Conservation (phyloP, 305 asterid species). For the Solanum chacoense region DNA sequence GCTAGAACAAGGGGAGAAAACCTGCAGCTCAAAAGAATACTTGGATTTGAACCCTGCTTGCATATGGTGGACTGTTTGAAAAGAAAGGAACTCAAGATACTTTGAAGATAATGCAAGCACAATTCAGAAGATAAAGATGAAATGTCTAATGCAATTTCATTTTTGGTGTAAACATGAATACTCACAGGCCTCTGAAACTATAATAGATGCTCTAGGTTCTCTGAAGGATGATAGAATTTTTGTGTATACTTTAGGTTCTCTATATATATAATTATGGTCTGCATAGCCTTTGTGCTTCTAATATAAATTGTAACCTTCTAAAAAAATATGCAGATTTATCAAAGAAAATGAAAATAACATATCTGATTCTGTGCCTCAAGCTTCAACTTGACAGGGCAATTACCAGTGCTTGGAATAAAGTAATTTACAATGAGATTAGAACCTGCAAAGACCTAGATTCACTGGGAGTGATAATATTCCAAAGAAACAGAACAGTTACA, state of each 20-base stretch:
- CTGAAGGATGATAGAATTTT: neutral
- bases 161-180: neutral
- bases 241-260: neutral
- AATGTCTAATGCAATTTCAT: neutral
- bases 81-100: neutral
- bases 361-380: neutral
- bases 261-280: neutral
- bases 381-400: neutral
- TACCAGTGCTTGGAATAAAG: neutral
- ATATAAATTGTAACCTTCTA: neutral
- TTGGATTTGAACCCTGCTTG: neutral
- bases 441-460: neutral
- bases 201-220: neutral
- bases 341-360: neutral
- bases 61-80: neutral
- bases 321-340: neutral
- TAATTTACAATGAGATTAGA: neutral
- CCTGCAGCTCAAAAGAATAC: neutral
- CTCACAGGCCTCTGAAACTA: neutral
- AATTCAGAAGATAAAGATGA: neutral
- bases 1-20: neutral
- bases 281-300: neutral
- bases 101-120: neutral
- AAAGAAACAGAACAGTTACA: neutral
- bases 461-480: neutral